Evolutionary conservation across 2,329 filamentous ascomycete species (phyloP).

Genomic region (Thelonectria rubi): DNA sequence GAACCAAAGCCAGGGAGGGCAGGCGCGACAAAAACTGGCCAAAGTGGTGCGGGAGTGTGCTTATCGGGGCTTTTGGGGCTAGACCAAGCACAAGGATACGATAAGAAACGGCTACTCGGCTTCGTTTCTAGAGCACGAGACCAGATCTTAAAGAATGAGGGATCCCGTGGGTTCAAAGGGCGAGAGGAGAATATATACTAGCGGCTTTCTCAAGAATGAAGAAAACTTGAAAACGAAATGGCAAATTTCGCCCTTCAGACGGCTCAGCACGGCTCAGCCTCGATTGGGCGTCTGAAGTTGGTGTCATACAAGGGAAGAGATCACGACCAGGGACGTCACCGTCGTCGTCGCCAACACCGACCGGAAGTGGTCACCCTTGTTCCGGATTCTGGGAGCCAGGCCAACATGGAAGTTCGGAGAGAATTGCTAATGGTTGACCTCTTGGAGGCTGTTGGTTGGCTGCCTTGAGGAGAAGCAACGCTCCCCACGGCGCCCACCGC

Average conservation of each 20-base stretch:
- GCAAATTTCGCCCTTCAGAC: constrained; percentile 1
- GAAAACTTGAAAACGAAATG: not conserved
- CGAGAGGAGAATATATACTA: constrained; percentile 6
- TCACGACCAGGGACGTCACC: constrained; percentile 20
- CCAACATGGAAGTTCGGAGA: not conserved
- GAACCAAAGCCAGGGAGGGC: not conserved
- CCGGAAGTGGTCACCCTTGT: constrained; percentile 17
- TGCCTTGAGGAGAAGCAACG: not conserved
- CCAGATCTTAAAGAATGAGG: constrained; percentile 11
- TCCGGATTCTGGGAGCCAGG: constrained; percentile 12
- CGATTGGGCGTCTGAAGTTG: constrained; percentile 3
- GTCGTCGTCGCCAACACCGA: constrained; percentile 15
- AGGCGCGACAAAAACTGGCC: constrained; percentile 8
- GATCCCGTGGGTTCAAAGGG: not conserved
- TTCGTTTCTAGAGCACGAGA: constrained; percentile 15
- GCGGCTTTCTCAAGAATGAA: not conserved
- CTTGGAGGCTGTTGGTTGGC: constrained; percentile 16
- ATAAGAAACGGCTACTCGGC: constrained; percentile 27
- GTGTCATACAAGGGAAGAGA: constrained; percentile 21
- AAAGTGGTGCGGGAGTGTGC: constrained; percentile 31
- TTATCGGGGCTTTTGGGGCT: constrained; percentile 33
- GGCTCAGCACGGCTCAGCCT: not conserved
- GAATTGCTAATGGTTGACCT: constrained; percentile 9
- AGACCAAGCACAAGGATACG: constrained; percentile 9
- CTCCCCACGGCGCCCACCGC: constrained; percentile 21